Base-by-base conservation (phyloP, 2,329 filamentous ascomycete species). In the Trichoderma cornu-damae region DNA sequence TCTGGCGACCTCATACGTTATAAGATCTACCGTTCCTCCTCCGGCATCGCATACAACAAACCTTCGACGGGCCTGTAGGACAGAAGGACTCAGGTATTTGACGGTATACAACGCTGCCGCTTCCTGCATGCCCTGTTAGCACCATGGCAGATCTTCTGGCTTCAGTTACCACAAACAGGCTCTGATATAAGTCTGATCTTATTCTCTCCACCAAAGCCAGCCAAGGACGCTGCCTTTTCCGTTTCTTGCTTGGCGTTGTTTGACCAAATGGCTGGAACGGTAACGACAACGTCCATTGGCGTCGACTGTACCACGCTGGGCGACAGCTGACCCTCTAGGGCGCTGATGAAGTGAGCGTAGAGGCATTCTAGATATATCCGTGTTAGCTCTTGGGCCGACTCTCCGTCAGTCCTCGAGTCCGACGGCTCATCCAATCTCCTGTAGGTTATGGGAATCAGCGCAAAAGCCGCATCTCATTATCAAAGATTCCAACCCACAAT, bases 241-340 rank as follows among this genome's bases (percentile, higher is more conserved):
- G 79, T 83, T 34, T 74, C 74, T 40, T 79, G 72, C 51, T 80
- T 82, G 28, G 80, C 79, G 4, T 71, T 70, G 43, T 82, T 79
- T 35, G 76, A 79, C 81, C 81, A 84, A 6, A 84, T 79, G 4
- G 81, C 80, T 0, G 81, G 81, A 0, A 84, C 80, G 0, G 81
- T 82, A 18, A 84, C 68, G 43, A 83, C 74, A 57, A 81, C 82
- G 54, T 83, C 75, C 60, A 81, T 72, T 0, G 75, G 72, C 0
- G 71, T 80, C 16, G 68, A 73, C 3, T 68, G 67, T 4, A 80
- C 67, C 18, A 78, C 70, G 2, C 69, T 69, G 1, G 67, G 65
- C 2, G 76, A 75, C 1, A 82, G 65, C 4, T 72, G 70, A 37
- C 72, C 66, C 40, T 73, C 68, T 14, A 83, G 66, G 1, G 73